Evolutionary conservation across 2,329 filamentous ascomycete genomes (phyloP).

Genomic region (Xylaria hypoxylon): DNA sequence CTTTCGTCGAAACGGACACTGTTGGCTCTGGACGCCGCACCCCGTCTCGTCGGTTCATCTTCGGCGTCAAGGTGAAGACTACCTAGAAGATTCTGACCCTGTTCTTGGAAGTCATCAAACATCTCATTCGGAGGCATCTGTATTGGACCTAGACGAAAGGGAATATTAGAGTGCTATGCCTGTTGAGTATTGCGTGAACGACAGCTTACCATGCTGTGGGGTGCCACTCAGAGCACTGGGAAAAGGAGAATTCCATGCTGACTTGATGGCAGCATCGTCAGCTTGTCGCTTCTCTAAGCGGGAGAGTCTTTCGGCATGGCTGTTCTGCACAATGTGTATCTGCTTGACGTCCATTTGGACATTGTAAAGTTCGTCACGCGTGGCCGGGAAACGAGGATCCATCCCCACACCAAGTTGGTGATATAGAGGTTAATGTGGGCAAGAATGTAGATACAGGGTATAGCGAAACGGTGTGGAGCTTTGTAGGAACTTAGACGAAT

Average conservation of each 20-base stretch:
- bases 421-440: constrained; percentile 34
- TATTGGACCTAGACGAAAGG: constrained; percentile 71
- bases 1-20: constrained; percentile 98
- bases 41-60: constrained; percentile 85
- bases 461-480: constrained; percentile 22
- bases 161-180: constrained; percentile 6
- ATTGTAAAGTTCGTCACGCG: constrained; percentile 74
- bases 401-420: constrained; percentile 59
- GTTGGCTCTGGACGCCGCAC: constrained; percentile 91
- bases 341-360: constrained; percentile 78
- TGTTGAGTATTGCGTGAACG: constrained; percentile 24
- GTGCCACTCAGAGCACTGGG: constrained; percentile 86
- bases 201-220: constrained; percentile 81
- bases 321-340: constrained; percentile 71
- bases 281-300: constrained; percentile 75
- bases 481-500: constrained; percentile 27
- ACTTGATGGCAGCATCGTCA: constrained; percentile 78
- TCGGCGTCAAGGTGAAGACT: constrained; percentile 88
- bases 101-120: constrained; percentile 91
- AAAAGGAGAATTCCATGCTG: constrained; percentile 94
- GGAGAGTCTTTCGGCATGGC: constrained; percentile 71
- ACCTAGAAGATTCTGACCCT: constrained; percentile 81
- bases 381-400: constrained; percentile 71
- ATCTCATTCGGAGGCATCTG: constrained; percentile 84
- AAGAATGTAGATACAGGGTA: constrained; percentile 29